These are phyloP conservation scores for Arabis hirsuta DNA, from an alignment of 345 rosid species.

Conservation along the genomic window DNA sequence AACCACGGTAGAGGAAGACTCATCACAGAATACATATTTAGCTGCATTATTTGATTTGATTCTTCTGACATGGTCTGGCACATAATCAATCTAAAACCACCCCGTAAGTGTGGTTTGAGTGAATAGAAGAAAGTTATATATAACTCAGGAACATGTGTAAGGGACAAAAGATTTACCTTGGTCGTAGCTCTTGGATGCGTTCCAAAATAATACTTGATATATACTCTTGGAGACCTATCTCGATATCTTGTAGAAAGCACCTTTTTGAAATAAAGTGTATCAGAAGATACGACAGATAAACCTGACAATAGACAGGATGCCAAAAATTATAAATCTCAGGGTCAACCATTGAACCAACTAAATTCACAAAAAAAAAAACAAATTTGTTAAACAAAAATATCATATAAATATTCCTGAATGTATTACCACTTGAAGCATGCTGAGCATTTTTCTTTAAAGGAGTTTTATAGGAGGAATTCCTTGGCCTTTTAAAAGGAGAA, in stretches of 20 bases:
- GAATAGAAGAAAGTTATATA: constrained; percentile 26
- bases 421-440: constrained; percentile 57
- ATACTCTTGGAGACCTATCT: constrained; percentile 56
- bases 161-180: constrained; percentile 50
- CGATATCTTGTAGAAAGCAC: constrained; percentile 67
- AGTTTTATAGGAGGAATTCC: constrained; percentile 61
- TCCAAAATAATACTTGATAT: constrained; percentile 70
- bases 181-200: constrained; percentile 53
- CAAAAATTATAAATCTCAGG: constrained; percentile 22
- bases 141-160: constrained; percentile 17
- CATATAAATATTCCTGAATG: not conserved
- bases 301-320: constrained; percentile 53
- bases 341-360: too few species aligned
- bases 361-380: too few species aligned
- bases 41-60: constrained; percentile 63
- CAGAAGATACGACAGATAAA: constrained; percentile 53
- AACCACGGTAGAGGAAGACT: constrained; percentile 53
- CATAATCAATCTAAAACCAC: constrained; percentile 51
- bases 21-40: constrained; percentile 59
- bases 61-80: constrained; percentile 47
- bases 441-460: constrained; percentile 59
- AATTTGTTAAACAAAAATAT: not conserved
- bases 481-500: constrained; percentile 87
- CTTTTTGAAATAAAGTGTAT: constrained; percentile 49
- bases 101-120: constrained; percentile 29